These are phyloP conservation scores for Sicyos baderoa DNA, from an alignment of 306 rosid species.

Conservation along the genomic window DNA sequence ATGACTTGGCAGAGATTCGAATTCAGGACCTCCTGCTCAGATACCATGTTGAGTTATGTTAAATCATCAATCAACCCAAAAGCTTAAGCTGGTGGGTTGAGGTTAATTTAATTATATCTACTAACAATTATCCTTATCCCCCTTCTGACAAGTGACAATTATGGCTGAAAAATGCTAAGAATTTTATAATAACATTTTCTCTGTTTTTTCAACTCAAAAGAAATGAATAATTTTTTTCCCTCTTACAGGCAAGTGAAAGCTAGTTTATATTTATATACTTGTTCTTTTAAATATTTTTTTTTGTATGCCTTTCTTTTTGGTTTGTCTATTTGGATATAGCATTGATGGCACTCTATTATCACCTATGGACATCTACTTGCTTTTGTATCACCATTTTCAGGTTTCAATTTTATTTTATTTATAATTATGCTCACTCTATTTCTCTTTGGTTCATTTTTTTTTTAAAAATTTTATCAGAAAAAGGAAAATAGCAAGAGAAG, in stretches of 20 bases:
- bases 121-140: background rate
- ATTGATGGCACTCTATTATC: background rate
- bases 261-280: background rate
- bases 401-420: constrained; percentile 11
- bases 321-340: background rate
- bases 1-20: too few species aligned
- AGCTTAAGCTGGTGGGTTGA: too few species aligned
- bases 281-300: background rate
- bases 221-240: background rate
- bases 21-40: too few species aligned
- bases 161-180: background rate
- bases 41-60: too few species aligned
- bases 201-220: background rate
- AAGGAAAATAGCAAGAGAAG: constrained; percentile 95
- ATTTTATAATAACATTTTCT: background rate
- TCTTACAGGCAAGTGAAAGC: background rate
- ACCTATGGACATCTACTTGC: background rate
- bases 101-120: too few species aligned
- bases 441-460: constrained; percentile 12
- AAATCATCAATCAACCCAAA: too few species aligned
- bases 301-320: background rate
- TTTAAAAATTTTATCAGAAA: constrained; percentile 75
- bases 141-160: background rate
- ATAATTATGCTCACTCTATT: background rate
- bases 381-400: background rate